Conservation (phyloP, 441 rosid species). For the Eruca vesicaria region DNA sequence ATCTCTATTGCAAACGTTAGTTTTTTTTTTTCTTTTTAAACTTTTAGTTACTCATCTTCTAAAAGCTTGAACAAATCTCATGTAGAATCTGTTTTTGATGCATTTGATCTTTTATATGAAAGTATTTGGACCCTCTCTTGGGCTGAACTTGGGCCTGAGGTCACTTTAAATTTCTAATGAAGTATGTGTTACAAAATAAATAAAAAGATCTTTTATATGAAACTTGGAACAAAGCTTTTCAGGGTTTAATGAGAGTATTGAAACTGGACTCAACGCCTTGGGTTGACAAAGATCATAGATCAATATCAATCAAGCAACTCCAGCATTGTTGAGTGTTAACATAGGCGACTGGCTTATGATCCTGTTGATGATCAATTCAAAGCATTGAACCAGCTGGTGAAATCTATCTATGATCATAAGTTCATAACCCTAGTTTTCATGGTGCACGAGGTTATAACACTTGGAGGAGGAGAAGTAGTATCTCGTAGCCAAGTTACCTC, state of each 20-base stretch:
- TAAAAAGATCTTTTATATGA: neutral
- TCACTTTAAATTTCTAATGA: too few species aligned
- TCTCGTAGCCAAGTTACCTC: too few species aligned
- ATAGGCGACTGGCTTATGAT: neutral
- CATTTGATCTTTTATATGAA: neutral
- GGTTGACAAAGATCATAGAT: constrained; percentile 4
- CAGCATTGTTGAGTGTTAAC: constrained; percentile 1
- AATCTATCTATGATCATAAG: too few species aligned
- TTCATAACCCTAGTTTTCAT: too few species aligned
- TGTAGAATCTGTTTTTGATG: neutral
- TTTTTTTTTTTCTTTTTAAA: constrained; percentile 49
- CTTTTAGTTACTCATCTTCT: constrained; percentile 38
- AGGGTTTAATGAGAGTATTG: neutral
- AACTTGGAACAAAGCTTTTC: neutral
- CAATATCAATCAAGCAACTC: neutral
- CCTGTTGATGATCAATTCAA: too few species aligned
- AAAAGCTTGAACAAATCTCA: constrained; percentile 18
- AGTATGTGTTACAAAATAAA: too few species aligned
- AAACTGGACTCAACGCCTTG: neutral
- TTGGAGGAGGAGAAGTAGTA: too few species aligned
- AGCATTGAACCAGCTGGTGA: too few species aligned
- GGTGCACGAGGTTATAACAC: too few species aligned
- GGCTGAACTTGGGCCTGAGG: too few species aligned
- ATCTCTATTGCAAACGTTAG: constrained; percentile 83
- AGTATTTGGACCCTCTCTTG: too few species aligned